phyloP scores from a whole-genome alignment of 208 protist genomes.

The Leishmania braziliensis region DNA sequence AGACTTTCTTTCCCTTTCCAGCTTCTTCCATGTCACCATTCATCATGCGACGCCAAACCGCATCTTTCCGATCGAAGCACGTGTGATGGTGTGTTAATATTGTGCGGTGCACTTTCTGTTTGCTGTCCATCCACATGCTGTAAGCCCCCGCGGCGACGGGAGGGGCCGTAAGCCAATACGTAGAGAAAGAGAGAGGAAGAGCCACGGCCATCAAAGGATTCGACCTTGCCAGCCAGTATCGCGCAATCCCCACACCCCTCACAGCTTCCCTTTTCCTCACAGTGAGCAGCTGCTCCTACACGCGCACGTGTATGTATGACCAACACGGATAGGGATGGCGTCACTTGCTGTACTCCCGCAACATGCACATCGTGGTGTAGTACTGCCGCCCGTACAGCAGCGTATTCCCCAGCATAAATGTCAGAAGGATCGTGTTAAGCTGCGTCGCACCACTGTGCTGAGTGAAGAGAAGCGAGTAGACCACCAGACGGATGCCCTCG shows the following conservation, averaged over 20 bases:
- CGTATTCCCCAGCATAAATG: slow-evolving; percentile 54
- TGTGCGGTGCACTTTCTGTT: background rate
- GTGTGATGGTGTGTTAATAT: background rate
- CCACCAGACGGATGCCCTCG: slow-evolving; percentile 45
- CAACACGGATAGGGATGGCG: background rate
- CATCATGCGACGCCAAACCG: background rate
- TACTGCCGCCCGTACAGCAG: slow-evolving; percentile 57
- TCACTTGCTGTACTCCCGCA: slow-evolving; percentile 37
- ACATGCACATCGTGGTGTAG: slow-evolving; percentile 51
- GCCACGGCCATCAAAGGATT: background rate
- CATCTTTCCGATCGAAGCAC: background rate
- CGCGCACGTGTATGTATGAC: background rate
- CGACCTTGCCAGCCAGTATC: background rate
- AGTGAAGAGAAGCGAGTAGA: slow-evolving; percentile 47
- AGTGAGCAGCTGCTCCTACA: background rate
- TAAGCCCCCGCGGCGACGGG: background rate
- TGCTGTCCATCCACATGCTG: background rate
- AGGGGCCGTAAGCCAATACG: background rate
- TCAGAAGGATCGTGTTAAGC: slow-evolving; percentile 63
- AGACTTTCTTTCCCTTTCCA: background rate
- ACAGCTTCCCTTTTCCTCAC: background rate
- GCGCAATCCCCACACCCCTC: background rate
- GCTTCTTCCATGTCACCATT: background rate
- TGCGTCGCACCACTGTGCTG: slow-evolving; percentile 41
- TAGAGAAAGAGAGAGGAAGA: slow-evolving; percentile 6